Evolutionary conservation across 768 basidiomycete species (phyloP), one percentile per base, ranked within the genome.

Genomic region (Kwoniella mangroviensis): DNA sequence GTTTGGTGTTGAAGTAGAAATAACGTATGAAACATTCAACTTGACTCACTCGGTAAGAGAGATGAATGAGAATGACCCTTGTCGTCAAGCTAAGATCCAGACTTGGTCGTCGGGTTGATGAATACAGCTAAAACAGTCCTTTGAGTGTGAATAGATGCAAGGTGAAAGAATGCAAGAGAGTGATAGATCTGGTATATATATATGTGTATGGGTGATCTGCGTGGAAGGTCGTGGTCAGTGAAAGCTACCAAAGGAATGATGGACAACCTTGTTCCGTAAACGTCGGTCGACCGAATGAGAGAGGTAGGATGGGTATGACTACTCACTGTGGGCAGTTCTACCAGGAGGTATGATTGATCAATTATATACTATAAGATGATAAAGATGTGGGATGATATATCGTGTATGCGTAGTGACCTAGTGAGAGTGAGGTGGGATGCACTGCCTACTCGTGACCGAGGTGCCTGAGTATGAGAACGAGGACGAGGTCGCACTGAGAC

Each of bases 51-150:
- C 34, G 34, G 34, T 34, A 34, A 34, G 34, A 34, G 45, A 19
- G 12, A 15, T 21, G 41, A 60, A 28, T 9, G n/a, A 28, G n/a
- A 19, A 13, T 17, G 17, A 60, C 34, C 58, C 58, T 60, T 60
- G 58, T 60, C 58, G 58, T 60, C 58, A 60, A 60, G 58, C 58
- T 26, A 60, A 43, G 11, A 26, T 49, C 45, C 45, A 49, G 45
- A 49, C 45, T 19, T 49, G 15, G 53, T 24, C 53, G n/a, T 54
- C 19, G 34, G 21, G 58, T 41, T 59, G 34, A 17, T 13, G 9
- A 21, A 9, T 22, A 60, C 34, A 17, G 58, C 21, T 43, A 13
- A 24, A 41, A 40, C 26, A 55, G 56, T 57, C 56, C 56, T 57
- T 41, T 57, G 56, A 9, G 9, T 49, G 34, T 34, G 34, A 7